Evolutionary conservation across 129 eudicot genomes (phyloP), one percentile per base, ranked within the genome.

Genomic region (Arctium minus): DNA sequence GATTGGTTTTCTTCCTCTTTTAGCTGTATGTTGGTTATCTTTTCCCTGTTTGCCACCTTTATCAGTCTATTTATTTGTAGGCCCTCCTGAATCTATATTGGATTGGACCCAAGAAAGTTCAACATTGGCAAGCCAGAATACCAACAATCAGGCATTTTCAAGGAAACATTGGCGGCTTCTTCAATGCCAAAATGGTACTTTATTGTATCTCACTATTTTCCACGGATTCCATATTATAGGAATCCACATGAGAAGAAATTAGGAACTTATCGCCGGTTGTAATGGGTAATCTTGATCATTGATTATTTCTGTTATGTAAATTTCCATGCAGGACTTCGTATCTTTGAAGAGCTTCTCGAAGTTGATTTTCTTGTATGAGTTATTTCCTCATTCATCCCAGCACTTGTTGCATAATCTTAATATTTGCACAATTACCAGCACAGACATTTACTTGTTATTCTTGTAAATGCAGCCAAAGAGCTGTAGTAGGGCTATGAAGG

Each of bases 401-500:
- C 32, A 22, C 40, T 79, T 46, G 40, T 53, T 31, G 62, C 64
- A 53, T 72, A 71, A 71, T 77, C 22, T 22, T 62, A 68, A 38
- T 18, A 70, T 75, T 33, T 18, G 30, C 62, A 35, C 46, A 27
- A 22, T 37, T 76, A 8, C 46, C 13, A 82, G 64, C 38, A 42
- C 71, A 35, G 13, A 37, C 22, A 27, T 48, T 65, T 81, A 70
- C 75, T 56, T 84, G 7, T 29, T 27, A 11, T 40, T 76, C 80
- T 79, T 70, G 46, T 73, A 75, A 62, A 68, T 87, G 90, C 82
- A 96, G 99, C 98, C 99, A 67, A 96, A 94, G 83, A 96, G 98
- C 87, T 96, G 99, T 89, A 93, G 99, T 80, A 93, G 97, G 92
- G 99, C 99, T 65, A 96, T 96, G 99, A 96, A 93, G 88, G 99